Conservation (phyloP, 192 early-diverging fungal genomes). For the Irineochytrium annulatum region DNA sequence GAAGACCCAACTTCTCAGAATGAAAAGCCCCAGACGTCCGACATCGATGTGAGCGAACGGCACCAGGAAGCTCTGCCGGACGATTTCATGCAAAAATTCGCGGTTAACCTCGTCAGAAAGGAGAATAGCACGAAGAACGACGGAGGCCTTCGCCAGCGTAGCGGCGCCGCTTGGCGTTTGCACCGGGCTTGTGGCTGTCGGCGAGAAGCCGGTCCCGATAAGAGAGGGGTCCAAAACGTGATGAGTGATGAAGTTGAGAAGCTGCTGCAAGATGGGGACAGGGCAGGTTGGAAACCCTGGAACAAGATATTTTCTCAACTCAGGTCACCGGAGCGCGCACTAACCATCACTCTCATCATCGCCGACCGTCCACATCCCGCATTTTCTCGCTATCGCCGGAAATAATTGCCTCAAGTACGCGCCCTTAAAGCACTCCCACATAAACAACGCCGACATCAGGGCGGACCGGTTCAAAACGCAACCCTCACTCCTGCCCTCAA, state of each 20-base stretch:
- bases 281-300: slow-evolving; percentile 66
- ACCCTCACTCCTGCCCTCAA: no score
- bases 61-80: slow-evolving; percentile 65
- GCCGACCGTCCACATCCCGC: slow-evolving; percentile 27
- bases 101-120: slow-evolving; percentile 44
- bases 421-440: slow-evolving; percentile 69
- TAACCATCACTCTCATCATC: slow-evolving; percentile 51
- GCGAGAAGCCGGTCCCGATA: not conserved
- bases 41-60: slow-evolving; percentile 66
- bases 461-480: slow-evolving; percentile 55
- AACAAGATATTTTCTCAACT: slow-evolving; percentile 5
- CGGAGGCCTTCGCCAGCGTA: slow-evolving; percentile 3
- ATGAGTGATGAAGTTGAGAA: slow-evolving; percentile 66
- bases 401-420: slow-evolving; percentile 69
- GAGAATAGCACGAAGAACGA: no score
- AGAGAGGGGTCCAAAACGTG: slow-evolving; percentile 52
- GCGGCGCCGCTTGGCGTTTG: not conserved
- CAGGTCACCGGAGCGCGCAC: no score
- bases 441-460: slow-evolving; percentile 52
- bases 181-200: slow-evolving; percentile 1
- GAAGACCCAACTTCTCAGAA: slow-evolving; percentile 64
- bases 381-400: slow-evolving; percentile 51
- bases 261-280: slow-evolving; percentile 55
- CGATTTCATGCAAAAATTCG: slow-evolving; percentile 73
- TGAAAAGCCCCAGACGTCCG: slow-evolving; percentile 57